Percentiles rank a stretch among this genome's conserved stretches.
Conservation (phyloP, 495 filamentous ascomycete species). For the Penicillium diatomitis region DNA sequence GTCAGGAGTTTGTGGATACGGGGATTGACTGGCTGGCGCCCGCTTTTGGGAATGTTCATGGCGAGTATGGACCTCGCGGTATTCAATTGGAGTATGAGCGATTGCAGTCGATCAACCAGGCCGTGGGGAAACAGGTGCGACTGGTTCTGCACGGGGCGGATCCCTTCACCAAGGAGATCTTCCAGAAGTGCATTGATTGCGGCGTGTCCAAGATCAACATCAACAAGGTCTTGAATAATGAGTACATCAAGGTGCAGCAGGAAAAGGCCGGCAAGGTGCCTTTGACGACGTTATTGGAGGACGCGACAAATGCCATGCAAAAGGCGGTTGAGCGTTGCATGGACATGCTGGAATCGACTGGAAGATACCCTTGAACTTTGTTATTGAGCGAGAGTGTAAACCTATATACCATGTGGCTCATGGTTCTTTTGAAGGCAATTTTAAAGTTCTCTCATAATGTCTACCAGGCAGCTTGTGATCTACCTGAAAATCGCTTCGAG, state of each 20-base stretch:
- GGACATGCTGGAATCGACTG: constrained; percentile 58
- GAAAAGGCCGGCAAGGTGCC: constrained; percentile 58
- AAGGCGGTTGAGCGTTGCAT: constrained; percentile 65
- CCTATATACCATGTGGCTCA: no score
- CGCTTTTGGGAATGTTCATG: constrained; percentile 81
- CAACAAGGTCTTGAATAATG: constrained; percentile 71
- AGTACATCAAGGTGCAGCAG: constrained; percentile 54
- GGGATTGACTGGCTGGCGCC: constrained; percentile 80
- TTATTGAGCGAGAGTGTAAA: no score
- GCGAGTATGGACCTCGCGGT: constrained; percentile 66
- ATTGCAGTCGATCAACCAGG: constrained; percentile 51
- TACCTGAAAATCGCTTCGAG: no score
- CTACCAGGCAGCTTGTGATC: no score
- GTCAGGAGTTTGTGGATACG: constrained; percentile 63
- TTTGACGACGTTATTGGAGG: constrained; percentile 62
- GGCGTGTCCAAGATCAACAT: constrained; percentile 76
- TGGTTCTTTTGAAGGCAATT: no score
- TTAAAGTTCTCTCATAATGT: no score
- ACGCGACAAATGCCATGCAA: constrained; percentile 65
- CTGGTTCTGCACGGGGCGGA: constrained; percentile 75
- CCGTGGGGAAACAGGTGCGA: constrained; percentile 51
- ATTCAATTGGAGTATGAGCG: constrained; percentile 67
- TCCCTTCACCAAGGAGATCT: constrained; percentile 61
- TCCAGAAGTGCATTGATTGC: constrained; percentile 55
- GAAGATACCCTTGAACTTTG: constrained; percentile 36